These are phyloP conservation scores for Boletus sp. DNA, from an alignment of 768 basidiomycete species.

Conservation along the genomic window DNA sequence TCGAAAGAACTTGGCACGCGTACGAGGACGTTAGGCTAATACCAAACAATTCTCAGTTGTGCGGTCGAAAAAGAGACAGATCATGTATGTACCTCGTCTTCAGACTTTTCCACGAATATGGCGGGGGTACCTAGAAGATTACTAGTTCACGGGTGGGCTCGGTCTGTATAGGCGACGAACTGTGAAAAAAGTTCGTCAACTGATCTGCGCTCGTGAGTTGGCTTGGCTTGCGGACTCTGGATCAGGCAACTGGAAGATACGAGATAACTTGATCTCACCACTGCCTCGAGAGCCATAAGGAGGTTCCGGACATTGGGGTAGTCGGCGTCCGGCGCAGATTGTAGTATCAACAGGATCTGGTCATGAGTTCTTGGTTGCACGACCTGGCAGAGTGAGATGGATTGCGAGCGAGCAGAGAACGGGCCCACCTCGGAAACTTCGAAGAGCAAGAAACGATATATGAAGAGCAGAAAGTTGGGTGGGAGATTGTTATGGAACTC, in stretches of 20 bases:
- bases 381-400: slow-evolving; percentile 45
- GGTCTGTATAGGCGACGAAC: slow-evolving; percentile 18
- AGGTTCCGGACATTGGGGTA: slow-evolving; percentile 42
- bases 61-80: neutral
- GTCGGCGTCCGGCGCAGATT: slow-evolving; percentile 45
- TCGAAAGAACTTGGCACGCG: slow-evolving; percentile 13
- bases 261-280: slow-evolving; percentile 26
- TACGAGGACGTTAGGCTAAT: slow-evolving; percentile 29
- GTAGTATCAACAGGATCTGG: slow-evolving; percentile 47
- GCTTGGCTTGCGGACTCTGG: slow-evolving; percentile 36
- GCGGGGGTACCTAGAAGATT: slow-evolving; percentile 46
- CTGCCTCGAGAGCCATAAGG: slow-evolving; percentile 44
- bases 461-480: slow-evolving; percentile 54
- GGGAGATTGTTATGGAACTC: slow-evolving; percentile 57
- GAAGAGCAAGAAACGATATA: slow-evolving; percentile 64
- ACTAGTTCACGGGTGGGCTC: neutral
- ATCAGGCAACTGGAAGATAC: slow-evolving; percentile 23
- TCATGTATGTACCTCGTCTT: slow-evolving; percentile 47
- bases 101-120: slow-evolving; percentile 57
- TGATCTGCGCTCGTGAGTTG: slow-evolving; percentile 56
- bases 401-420: neutral
- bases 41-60: slow-evolving; percentile 10
- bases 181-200: slow-evolving; percentile 59
- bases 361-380: slow-evolving; percentile 55
- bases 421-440: slow-evolving; percentile 66